Base-by-base conservation (phyloP, 306 rosid genomes). In the Dalbergia cultrata region DNA sequence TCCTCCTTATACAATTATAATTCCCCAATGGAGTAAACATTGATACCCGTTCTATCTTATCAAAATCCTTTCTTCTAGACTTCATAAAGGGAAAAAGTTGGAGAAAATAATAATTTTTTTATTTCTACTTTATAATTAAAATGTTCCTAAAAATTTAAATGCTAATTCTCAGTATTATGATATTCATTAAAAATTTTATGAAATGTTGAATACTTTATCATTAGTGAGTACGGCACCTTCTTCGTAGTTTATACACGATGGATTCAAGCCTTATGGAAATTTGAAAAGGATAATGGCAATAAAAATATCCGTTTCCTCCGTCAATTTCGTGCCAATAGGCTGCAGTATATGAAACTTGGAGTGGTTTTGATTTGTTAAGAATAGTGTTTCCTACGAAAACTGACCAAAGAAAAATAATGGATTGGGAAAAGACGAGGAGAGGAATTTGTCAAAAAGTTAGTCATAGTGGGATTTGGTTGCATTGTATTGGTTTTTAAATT, bases 401-500 rank as follows among this genome's bases (percentile, higher is more conserved):
- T 76, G 74, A 74, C 68, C 58, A 54, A 63, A 63, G 72, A 26
- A 69, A 70, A 80, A 72, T 19, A 47, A 75, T 75, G 43, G 37
- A 41, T 4, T 22, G 65, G 37, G 56, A 71, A 70, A 26, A 61
- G 82, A 64, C 50, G 33, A 56, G 16, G 13, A 68, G 70, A n/a
- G 78, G 44, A 66, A 63, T 57, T 87, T 22, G 77, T 85, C 81
- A 78, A 92, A 89, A 89, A 85, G 95, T 68, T 81, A 13, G 65
- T 13, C 22, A 16, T 63, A 87, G 93, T 92, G 97, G 92, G 88
- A 89, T 90, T 81, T 80, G 94, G 89, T 90, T 22, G 59, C n/a
- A 80, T 80, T 71, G 62, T 71, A 61, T 70, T 76, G 12, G 34
- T 53, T 50, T 79, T 80, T 74, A 80, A 62, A 58, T 83, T 77